A percentile compares a stretch with the other conserved stretches of the same genome.
Conservation (phyloP, 1,139 yeast species). For the Saccharomyces pastorianus region DNA sequence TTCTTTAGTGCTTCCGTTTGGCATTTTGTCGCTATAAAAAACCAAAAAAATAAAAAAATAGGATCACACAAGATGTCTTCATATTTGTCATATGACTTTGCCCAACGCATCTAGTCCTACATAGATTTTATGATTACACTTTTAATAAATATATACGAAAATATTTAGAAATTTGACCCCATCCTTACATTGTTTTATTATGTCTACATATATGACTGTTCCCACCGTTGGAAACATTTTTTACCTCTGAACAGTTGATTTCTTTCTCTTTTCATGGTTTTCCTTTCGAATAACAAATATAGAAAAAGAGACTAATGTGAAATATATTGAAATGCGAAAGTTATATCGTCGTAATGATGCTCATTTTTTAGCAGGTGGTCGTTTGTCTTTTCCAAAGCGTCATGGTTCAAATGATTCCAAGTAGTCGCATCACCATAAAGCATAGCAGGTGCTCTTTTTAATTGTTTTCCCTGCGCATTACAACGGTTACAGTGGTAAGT, state of each 20-base stretch:
- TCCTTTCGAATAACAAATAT: no score
- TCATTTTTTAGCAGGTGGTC: constrained; percentile 76
- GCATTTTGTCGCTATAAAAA: no score
- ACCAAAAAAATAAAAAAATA: no score
- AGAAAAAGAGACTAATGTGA: constrained; percentile 47
- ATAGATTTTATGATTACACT: no score
- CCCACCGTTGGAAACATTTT: not conserved
- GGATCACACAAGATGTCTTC: no score
- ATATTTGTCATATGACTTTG: no score
- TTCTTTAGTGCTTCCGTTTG: no score
- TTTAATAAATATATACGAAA: not conserved
- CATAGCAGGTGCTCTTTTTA: constrained; percentile 71
- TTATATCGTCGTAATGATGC: constrained; percentile 55
- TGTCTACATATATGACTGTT: not conserved
- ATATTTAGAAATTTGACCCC: not conserved
- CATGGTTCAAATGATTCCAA: constrained; percentile 84
- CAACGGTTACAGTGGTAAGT: constrained; percentile 87
- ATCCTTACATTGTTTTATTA: not conserved
- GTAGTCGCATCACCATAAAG: constrained; percentile 95
- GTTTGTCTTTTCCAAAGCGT: constrained; percentile 53
- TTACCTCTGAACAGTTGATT: not conserved
- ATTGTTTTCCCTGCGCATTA: constrained; percentile 52
- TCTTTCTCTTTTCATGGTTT: no score
- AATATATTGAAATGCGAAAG: constrained; percentile 87
- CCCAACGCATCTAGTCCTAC: no score